Evolutionary conservation across 2,329 filamentous ascomycete species (phyloP), one percentile per base, ranked within the genome.

Genomic region (Nemania serpens): DNA sequence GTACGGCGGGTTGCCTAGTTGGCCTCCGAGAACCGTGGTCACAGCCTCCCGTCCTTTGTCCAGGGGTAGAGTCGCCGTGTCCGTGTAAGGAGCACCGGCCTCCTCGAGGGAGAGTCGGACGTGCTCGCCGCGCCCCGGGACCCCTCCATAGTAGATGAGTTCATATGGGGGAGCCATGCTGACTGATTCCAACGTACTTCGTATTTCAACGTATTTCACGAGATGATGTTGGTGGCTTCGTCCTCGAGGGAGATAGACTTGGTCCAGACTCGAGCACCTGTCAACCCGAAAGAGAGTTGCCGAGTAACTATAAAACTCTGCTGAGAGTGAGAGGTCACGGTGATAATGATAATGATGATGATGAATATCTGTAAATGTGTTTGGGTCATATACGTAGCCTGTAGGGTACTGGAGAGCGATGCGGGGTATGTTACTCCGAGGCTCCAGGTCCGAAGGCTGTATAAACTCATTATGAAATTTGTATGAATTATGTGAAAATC

Each of bases 61-160:
- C 10, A 50, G n/a, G 15, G 53, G 45, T 1, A 56, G 49, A 18
- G 41, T 57, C 7, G 81, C 79, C 2, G 79, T 76, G 75, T 93
- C 89, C 43, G 74, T 82, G 79, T 91, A 93, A 6, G 82, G 72
- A 1, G 83, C 83, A 18, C 82, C 81, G 12, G 86, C 81, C 53
- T 89, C 88, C 77, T 92, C 90, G 68, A 93, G 84, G 33, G 81
- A 80, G n/a, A 93, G 83, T 15, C 90, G 88, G 71, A 92, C 77
- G 72, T 86, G 85, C 71, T 93, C 90, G 63, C 86, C 90, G 46
- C 90, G 87, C 37, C 90, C 90, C 22, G 90, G 90, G 17, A 91
- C 77, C 18, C 74, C 75, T 18, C 88, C 86, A 81, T 88, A 90
- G 81, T 92, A 91, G 71, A 90, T 78, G 60, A 90, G 81, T 64